Conservation (phyloP, 2,329 filamentous ascomycete species). For the Fusarium sp. region DNA sequence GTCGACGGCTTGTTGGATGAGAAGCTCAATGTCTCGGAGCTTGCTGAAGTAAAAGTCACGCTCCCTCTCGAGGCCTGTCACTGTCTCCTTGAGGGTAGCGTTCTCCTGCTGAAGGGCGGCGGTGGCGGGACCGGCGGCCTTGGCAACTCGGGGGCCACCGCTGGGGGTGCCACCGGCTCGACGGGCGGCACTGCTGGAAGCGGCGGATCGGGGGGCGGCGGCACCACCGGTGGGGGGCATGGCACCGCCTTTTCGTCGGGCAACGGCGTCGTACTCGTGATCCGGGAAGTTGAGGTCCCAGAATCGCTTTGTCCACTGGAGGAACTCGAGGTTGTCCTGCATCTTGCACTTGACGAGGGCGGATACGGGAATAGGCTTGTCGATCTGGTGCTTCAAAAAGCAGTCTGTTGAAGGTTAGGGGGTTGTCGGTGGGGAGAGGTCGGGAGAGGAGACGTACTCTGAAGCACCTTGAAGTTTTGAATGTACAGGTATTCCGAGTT, state of each 20-base stretch:
- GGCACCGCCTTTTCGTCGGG: conserved; percentile 79
- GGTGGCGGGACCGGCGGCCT: conserved; percentile 63
- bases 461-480: conserved; percentile 97
- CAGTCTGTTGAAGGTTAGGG: conserved; percentile 61
- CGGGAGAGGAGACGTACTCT: conserved; percentile 68
- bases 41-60: conserved; percentile 99
- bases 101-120: conserved; percentile 86
- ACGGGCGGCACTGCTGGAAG: conserved; percentile 59
- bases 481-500: conserved; percentile 97
- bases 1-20: conserved; percentile 92
- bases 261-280: conserved; percentile 92
- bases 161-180: conserved; percentile 70
- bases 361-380: conserved; percentile 89
- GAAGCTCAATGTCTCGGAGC: conserved; percentile 91
- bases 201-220: conserved; percentile 57
- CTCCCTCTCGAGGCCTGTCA: conserved; percentile 93
- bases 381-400: conserved; percentile 86
- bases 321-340: conserved; percentile 99
- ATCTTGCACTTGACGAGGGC: conserved; percentile 97
- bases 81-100: conserved; percentile 88
- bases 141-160: conserved; percentile 57
- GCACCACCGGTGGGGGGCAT: conserved; percentile 60
- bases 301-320: conserved; percentile 95
- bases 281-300: conserved; percentile 99
- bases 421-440: not conserved